Evolutionary conservation across 176 grass and related monocot species (phyloP), one percentile per base, ranked within the genome.

Genomic region (Cenchrus purpureus): DNA sequence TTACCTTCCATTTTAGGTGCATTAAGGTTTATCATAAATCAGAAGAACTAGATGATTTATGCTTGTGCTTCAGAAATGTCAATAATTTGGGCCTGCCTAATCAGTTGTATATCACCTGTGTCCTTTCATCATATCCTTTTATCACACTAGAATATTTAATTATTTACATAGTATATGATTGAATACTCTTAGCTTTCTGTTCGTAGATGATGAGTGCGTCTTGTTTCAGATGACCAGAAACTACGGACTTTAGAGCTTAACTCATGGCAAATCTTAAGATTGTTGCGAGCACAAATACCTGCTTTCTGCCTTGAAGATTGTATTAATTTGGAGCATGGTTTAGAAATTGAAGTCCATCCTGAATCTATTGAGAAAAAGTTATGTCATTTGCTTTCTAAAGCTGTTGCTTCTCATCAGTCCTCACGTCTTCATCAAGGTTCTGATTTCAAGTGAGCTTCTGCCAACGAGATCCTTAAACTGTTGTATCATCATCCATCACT

Each of bases 251-350:
- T 98, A 79, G 83, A 95, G 84, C 65, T 98, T 76, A 98, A 98
- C 71, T 85, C 96, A 20, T 98, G 87, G 96, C 96, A 98, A 88
- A 64, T 98, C 56, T 77, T 90, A 82, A 94, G 93, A 82, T 95
- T 94, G 79, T 81, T 98, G 74, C 87, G 88, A 87, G 86, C 90
- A 59, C 93, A 98, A 64, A 69, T 77, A 76, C 88, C 93, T 86
- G 63, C 51, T 53, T 89, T 95, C 83, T 87, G 89, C 87, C 87
- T 76, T 83, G 89, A 94, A 79, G 71, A 94, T 53, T 93, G 69
- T 71, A 83, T 84, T 85, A 61, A 68, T 89, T 78, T 15, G 32
- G 75, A 85, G 65, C 25, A 40, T 22, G 31, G 16, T 75, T 81
- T 68, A 45, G 76, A 55, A 75, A 78, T 44, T 55, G 77, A 85